Percentiles rank a stretch among this genome's conserved stretches.
Evolutionary conservation across 2,329 filamentous ascomycete genomes (phyloP).

Genomic region (Xylaria sp.): DNA sequence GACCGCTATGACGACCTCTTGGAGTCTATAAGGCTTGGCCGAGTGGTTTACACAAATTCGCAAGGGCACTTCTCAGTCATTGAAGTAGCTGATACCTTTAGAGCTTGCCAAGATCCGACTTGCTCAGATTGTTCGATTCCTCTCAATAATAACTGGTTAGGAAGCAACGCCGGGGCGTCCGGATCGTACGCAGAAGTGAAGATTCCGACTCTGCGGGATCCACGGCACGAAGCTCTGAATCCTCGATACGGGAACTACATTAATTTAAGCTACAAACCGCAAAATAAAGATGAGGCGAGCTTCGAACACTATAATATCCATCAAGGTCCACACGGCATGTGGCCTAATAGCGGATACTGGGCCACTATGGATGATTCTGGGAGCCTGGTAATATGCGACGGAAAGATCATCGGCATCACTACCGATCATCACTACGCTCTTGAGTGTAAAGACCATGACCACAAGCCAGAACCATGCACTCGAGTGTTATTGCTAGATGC

Average conservation of each 20-base stretch:
- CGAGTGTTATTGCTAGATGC: neutral
- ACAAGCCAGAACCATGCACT: neutral
- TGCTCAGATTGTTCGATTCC: neutral
- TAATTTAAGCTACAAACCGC: neutral
- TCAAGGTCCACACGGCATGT: neutral
- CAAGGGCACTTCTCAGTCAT: neutral
- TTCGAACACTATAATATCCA: neutral
- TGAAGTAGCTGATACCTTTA: constrained; percentile 4
- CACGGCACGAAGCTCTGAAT: neutral
- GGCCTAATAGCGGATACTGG: too few relatives aligned
- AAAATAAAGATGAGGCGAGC: neutral
- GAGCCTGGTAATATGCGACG: neutral
- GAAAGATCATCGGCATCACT: neutral
- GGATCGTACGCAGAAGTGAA: neutral
- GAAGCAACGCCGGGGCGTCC: too few relatives aligned
- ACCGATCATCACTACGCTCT: neutral
- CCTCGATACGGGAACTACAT: neutral
- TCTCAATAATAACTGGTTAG: neutral
- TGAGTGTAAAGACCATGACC: too few relatives aligned
- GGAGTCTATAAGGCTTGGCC: constrained; percentile 6
- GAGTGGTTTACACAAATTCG: neutral
- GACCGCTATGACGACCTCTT: neutral
- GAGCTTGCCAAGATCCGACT: neutral
- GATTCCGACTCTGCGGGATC: neutral
- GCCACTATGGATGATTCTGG: neutral